phyloP scores from a whole-genome alignment of 805 yeast genomes.

The Cyberlindnera galapagoensis region DNA sequence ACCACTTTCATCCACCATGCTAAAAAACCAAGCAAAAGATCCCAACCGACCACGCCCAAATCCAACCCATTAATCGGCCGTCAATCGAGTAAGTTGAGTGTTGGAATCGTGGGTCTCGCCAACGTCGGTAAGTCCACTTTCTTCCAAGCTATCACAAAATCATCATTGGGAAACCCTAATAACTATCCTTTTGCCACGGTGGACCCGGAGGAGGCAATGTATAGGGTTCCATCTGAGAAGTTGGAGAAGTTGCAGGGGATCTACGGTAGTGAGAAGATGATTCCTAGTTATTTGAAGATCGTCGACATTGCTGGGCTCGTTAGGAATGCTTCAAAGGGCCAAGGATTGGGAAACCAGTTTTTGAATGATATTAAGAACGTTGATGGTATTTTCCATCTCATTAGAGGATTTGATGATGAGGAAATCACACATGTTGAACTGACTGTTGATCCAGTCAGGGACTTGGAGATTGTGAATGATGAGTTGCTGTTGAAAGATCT shows the following conservation, averaged over 20 bases:
- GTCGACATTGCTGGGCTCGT: conserved; percentile 82
- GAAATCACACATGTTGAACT: conserved; percentile 73
- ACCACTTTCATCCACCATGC: too few species aligned
- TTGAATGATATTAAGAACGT: conserved; percentile 72
- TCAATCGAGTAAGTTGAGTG: conserved; percentile 23
- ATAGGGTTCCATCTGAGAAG: conserved; percentile 61
- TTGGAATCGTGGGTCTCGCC: conserved; percentile 77
- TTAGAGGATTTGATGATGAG: conserved; percentile 67
- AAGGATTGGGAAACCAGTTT: conserved; percentile 79
- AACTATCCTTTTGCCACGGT: conserved; percentile 78
- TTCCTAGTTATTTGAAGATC: conserved; percentile 64
- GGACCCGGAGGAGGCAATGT: conserved; percentile 72
- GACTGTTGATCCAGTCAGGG: conserved; percentile 68
- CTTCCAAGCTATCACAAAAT: conserved; percentile 74
- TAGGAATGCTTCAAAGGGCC: conserved; percentile 77
- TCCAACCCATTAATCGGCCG: conserved; percentile 20
- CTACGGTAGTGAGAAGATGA: conserved; percentile 54
- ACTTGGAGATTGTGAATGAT: conserved; percentile 66
- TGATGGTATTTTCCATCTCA: conserved; percentile 77
- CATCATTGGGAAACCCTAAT: conserved; percentile 65
- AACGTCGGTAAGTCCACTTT: conserved; percentile 77
- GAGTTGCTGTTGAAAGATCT: conserved; percentile 74
- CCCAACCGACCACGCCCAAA: too few species aligned
- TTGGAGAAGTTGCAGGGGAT: conserved; percentile 47
- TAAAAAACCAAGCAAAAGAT: too few species aligned